Conservation (phyloP, 2,329 filamentous ascomycete species). For the Emergomyces pasteurianus region DNA sequence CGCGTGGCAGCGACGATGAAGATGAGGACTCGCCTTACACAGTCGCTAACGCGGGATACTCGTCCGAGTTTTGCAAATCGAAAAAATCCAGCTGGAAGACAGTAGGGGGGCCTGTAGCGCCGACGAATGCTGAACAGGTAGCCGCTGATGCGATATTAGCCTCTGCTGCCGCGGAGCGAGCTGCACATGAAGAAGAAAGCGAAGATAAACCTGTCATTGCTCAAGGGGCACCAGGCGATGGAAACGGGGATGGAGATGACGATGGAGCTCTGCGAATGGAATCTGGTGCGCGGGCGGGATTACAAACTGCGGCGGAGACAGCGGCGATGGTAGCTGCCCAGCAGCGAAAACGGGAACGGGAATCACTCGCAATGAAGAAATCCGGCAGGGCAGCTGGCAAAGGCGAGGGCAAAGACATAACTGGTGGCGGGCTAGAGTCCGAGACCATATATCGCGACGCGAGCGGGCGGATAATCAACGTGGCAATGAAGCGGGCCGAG, state of each 20-base stretch:
- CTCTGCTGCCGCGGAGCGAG: conserved; percentile 56
- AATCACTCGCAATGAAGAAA: conserved; percentile 22
- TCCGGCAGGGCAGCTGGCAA: background rate
- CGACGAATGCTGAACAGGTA: conserved; percentile 43
- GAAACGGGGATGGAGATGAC: conserved; percentile 23
- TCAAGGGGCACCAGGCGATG: conserved; percentile 18
- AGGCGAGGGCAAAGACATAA: background rate
- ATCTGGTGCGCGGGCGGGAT: conserved; percentile 72
- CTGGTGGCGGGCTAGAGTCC: conserved; percentile 2
- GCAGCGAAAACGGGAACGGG: conserved; percentile 41
- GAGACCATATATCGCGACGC: conserved; percentile 64
- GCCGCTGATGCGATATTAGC: conserved; percentile 71
- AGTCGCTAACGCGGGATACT: conserved; percentile 10
- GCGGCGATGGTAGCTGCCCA: conserved; percentile 55
- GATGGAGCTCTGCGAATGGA: conserved; percentile 54
- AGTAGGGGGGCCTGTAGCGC: conserved; percentile 31
- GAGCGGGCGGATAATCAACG: conserved; percentile 84
- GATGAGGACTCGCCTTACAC: conserved; percentile 17
- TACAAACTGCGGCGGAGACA: conserved; percentile 75
- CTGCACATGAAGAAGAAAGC: conserved; percentile 36
- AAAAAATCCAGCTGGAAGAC: conserved; percentile 76
- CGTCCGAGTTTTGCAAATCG: conserved; percentile 41
- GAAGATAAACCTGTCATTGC: conserved; percentile 37
- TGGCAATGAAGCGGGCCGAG: conserved; percentile 81
- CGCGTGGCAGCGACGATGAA: conserved; percentile 19